Base-by-base conservation (phyloP, 2,329 filamentous ascomycete species). In the Colletotrichum scovillei region DNA sequence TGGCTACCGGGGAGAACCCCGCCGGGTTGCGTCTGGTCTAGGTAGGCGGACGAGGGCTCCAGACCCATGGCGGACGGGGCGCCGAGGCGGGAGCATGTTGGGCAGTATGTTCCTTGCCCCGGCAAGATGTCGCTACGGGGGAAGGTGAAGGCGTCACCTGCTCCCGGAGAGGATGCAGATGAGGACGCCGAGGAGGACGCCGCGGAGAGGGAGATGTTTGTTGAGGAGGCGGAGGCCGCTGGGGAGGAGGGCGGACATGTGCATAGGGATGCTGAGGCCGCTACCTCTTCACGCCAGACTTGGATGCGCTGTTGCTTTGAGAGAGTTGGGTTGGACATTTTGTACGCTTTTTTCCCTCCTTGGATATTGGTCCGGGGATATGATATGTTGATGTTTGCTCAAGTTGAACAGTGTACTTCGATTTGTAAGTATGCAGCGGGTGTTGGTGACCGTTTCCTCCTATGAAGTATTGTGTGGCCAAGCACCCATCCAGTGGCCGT, bases 211-310 rank as follows among this genome's bases (percentile, higher is more conserved):
- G 71, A 73, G 22, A 73, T 73, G 56, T 73, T 73, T 62, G 71
- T 73, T 12, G 71, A 73, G 26, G 71, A 73, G 35, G 69, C 80
- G 19, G 79, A 76, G 53, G 80, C 75, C 9, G 78, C 78, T n/a
- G 79, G 76, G 14, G 81, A 78, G 58, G 79, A 80, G 26, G 76
- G 76, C 5, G 80, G 78, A 67, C 80, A 82, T 63, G 75, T 77
- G 76, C 83, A 84, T 16, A 80, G 79, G 24, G 78, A 77, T 46
- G 78, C 78, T 60, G 82, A 80, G 26, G 80, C 78, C 46, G 81
- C 81, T 60, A 89, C 86, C 79, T 89, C 88, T 65, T 80, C 80
- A 68, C 85, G 85, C 88, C 88, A 90, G 72, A 86, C 82, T 72
- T 86, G 79, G 75, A 89, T 87, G 78, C 84, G 83, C 30, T 72